Evolutionary conservation across 2,329 filamentous ascomycete genomes (phyloP).

Genomic region (Diaporthe ilicicola): DNA sequence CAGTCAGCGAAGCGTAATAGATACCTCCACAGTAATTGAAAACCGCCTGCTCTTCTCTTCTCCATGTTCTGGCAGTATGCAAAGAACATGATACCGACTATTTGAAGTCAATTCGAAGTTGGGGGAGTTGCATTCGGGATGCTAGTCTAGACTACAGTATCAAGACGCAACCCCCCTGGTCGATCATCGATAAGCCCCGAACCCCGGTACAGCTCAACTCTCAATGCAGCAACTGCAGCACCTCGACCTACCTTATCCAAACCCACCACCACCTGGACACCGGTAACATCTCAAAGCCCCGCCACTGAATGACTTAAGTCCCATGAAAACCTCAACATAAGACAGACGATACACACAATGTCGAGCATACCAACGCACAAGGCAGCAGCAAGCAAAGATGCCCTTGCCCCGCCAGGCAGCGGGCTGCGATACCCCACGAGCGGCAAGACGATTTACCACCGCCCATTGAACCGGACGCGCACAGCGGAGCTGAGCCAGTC

Average conservation of each 20-base stretch:
- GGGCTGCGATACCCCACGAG: constrained; percentile 89
- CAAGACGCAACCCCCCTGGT: too few relatives aligned
- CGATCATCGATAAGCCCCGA: not conserved
- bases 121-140: not conserved
- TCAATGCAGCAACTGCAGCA: too few relatives aligned
- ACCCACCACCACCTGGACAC: not conserved
- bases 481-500: constrained; percentile 90
- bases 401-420: constrained; percentile 19
- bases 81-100: too few relatives aligned
- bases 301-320: not conserved
- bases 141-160: too few relatives aligned
- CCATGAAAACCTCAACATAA: not conserved
- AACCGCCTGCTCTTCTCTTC: not conserved
- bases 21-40: not conserved
- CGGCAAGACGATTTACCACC: constrained; percentile 98
- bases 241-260: not conserved
- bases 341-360: constrained; percentile 46
- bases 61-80: not conserved
- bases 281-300: not conserved
- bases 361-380: constrained; percentile 56
- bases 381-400: constrained; percentile 55
- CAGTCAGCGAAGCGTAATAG: not conserved
- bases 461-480: constrained; percentile 89
- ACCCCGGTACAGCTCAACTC: not conserved
- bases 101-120: too few relatives aligned